These are phyloP conservation scores for Vigna radiata DNA, from an alignment of 306 rosid genomes.

Conservation along the genomic window DNA sequence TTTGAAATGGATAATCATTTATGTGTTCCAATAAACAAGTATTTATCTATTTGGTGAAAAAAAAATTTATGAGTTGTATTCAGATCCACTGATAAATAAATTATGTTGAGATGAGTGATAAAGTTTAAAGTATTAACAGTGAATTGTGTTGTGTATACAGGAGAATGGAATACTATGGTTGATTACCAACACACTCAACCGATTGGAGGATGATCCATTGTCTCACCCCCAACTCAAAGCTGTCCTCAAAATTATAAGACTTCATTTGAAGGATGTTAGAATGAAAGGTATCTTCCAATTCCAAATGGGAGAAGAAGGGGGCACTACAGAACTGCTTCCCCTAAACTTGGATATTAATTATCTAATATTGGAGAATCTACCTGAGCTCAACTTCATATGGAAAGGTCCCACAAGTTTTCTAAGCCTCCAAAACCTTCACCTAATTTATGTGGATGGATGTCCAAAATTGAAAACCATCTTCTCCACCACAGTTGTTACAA, in stretches of 20 bases:
- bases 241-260: neutral
- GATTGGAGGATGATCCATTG: too few species aligned
- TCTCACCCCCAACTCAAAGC: neutral
- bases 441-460: rapidly evolving
- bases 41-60: too few species aligned
- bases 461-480: conserved; percentile 11
- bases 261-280: rapidly evolving
- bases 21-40: too few species aligned
- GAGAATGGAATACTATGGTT: neutral
- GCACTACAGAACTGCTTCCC: neutral
- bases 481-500: neutral
- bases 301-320: neutral
- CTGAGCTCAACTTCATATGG: neutral
- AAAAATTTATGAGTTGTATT: too few species aligned
- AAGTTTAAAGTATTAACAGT: neutral
- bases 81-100: too few species aligned
- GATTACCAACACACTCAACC: too few species aligned
- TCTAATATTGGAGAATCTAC: rapidly evolving
- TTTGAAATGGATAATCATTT: too few species aligned
- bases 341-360: neutral
- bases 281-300: neutral
- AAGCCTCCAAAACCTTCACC: neutral
- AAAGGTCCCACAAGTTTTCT: neutral
- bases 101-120: neutral
- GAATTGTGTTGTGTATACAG: neutral